Base-by-base conservation (phyloP, 371 early-diverging fungal genomes). In the Nosema muscidifuracis region DNA sequence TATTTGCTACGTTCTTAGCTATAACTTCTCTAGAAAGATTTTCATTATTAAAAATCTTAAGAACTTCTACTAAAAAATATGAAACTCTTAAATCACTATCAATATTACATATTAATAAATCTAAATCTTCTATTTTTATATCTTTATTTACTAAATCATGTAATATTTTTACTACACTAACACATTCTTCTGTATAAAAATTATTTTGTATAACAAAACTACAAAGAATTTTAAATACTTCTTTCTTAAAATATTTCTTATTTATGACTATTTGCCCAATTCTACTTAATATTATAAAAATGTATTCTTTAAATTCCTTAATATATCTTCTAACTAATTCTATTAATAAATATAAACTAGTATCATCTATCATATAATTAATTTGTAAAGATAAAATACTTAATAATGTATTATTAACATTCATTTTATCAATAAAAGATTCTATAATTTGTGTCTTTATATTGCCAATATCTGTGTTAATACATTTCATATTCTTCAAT, bases 301-400 rank as follows among this genome's bases (percentile, higher is more conserved):
- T 56, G n/a, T 61, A 40, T 28, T 57, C 60, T 12, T 60, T 57
- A 34, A 40, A 56, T 2, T 57, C 67, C 18, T 61, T 69, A 16
- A 69, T 69, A 61, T 61, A 34, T 38, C 30, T 58, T 16, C 22
- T 50, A 15, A 74, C 36, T 10, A 62, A 22, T 38, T 74, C 55
- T 18, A 74, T 24, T 13, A 74, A 18, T 28, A 74, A 34, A 20
- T 60, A 55, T 20, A 74, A 16, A 12, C 38, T 34, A 51, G 74
- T 68, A 43, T 71, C 62, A 58, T 68, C 74, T 12, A 74, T 30
- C 33, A 51, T 51, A 33, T 74, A 56, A 31, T 68, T 74, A 43
- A 68, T 68, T n/a, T 58, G 69, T 30, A 51, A 28, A 2, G n/a
- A 28, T 24, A 40, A 28, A 56, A 74, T 24, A 26, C 31, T 30